These are phyloP conservation scores for Grifola frondosa DNA, from an alignment of 1,284 basidiomycete genomes.

Conservation along the genomic window DNA sequence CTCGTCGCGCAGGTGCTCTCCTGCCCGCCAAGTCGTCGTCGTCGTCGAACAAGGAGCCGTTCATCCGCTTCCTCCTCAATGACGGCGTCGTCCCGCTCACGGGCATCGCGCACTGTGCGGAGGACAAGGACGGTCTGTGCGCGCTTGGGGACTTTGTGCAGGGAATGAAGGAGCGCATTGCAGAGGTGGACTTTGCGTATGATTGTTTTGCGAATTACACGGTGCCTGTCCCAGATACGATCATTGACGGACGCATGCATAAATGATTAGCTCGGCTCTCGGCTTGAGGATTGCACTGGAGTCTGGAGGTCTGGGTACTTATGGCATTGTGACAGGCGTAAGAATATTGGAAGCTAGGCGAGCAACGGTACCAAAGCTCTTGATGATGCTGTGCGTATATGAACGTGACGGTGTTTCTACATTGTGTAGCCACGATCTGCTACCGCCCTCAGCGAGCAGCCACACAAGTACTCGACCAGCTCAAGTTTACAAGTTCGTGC, in stretches of 20 bases:
- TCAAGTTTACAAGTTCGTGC: neutral
- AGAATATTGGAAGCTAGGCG: too few relatives aligned
- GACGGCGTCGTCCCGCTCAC: constrained; percentile 62
- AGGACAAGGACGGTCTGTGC: constrained; percentile 27
- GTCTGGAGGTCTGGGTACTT: too few relatives aligned
- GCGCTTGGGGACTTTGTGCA: constrained; percentile 20
- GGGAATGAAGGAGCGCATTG: constrained; percentile 26
- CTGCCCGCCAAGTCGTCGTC: constrained; percentile 35
- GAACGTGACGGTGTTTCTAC: too few relatives aligned
- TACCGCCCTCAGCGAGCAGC: neutral
- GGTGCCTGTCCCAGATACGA: constrained; percentile 17
- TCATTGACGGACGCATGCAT: constrained; percentile 22
- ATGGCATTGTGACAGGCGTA: too few relatives aligned
- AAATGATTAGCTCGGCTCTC: too few relatives aligned
- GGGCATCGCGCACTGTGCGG: constrained; percentile 24
- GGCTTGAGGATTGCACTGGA: too few relatives aligned
- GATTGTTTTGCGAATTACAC: constrained; percentile 27
- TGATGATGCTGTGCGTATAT: too few relatives aligned
- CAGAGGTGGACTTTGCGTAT: constrained; percentile 22
- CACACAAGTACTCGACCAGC: neutral
- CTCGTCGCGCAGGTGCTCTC: constrained; percentile 63
- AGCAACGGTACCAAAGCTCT: too few relatives aligned
- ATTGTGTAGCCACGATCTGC: too few relatives aligned
- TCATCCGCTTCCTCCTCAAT: constrained; percentile 57
- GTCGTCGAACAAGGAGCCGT: constrained; percentile 28